A percentile compares a stretch with the other conserved stretches of the same genome.
Conservation (phyloP, 2,329 filamentous ascomycete species). For the Colletotrichum musae region DNA sequence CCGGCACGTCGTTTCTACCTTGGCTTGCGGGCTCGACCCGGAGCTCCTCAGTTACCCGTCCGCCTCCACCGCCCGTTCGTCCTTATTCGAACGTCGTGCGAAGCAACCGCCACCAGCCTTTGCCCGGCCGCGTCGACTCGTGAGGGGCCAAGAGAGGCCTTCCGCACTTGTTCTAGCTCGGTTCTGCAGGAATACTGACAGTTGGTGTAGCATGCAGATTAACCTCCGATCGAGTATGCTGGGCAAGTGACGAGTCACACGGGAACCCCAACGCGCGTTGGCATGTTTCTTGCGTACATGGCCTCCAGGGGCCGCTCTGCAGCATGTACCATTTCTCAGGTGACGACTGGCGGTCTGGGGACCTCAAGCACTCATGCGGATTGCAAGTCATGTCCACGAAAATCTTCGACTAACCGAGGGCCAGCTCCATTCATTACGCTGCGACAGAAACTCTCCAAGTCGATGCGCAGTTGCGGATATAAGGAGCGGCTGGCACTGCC, state of each 20-base stretch:
- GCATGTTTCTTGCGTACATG: too few relatives aligned
- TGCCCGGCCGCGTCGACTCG: neutral
- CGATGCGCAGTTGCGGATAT: neutral
- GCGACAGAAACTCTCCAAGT: neutral
- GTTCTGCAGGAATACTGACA: constrained; percentile 2
- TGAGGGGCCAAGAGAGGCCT: neutral
- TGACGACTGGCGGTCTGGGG: too few relatives aligned
- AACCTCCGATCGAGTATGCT: constrained; percentile 21
- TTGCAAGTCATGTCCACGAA: too few relatives aligned
- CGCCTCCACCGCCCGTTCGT: neutral
- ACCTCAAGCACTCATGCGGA: too few relatives aligned
- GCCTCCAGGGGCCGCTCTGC: too few relatives aligned
- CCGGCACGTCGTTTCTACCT: neutral
- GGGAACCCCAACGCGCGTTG: neutral
- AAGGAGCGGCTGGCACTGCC: neutral
- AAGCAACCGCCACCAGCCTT: neutral
- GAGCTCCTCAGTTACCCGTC: neutral
- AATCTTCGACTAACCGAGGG: too few relatives aligned
- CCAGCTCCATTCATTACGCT: too few relatives aligned
- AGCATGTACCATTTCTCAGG: too few relatives aligned
- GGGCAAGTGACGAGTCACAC: constrained; percentile 12
- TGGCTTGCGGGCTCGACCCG: constrained; percentile 1
- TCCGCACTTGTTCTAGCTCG: neutral
- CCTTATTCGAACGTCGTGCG: neutral
- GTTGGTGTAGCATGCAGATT: constrained; percentile 5